Evolutionary conservation across 1,139 yeast genomes (phyloP).

Genomic region (Nakaseomyces uthaithaninus): DNA sequence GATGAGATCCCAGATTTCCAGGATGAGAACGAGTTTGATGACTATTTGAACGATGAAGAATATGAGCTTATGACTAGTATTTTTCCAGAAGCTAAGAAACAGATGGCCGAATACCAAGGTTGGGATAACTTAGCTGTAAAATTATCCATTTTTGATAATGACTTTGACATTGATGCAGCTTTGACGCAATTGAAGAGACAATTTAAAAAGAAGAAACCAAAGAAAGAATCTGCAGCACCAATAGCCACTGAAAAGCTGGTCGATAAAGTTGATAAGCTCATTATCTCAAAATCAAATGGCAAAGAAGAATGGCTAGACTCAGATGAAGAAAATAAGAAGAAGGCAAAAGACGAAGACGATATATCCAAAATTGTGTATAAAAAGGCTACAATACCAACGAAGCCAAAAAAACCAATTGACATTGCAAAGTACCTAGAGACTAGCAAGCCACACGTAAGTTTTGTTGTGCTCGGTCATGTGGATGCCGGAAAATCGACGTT

Average conservation of each 20-base stretch:
- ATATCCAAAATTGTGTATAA: conserved; percentile 17
- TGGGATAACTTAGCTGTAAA: conserved; percentile 30
- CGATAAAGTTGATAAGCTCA: conserved; percentile 15
- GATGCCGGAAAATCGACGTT: conserved; percentile 97
- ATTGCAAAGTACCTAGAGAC: conserved; percentile 33
- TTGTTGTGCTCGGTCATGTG: conserved; percentile 91
- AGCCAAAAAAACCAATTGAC: conserved; percentile 33
- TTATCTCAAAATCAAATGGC: conserved; percentile 7
- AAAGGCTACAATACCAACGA: conserved; percentile 28
- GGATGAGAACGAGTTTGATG: conserved; percentile 33
- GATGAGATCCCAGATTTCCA: conserved; percentile 29
- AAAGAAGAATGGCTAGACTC: conserved; percentile 13
- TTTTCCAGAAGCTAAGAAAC: conserved; percentile 24
- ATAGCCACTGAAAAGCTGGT: conserved; percentile 31
- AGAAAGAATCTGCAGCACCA: conserved; percentile 2
- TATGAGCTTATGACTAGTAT: conserved; percentile 28
- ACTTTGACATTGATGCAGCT: conserved; percentile 25
- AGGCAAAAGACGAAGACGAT: conserved; percentile 12
- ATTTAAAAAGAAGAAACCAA: conserved; percentile 26
- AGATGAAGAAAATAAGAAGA: conserved; percentile 15
- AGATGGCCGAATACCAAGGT: conserved; percentile 25
- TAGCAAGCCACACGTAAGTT: conserved; percentile 58
- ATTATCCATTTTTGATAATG: conserved; percentile 26
- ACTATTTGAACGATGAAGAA: conserved; percentile 32
- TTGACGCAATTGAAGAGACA: conserved; percentile 21